These are phyloP conservation scores for Puccinia coronata DNA, from an alignment of 1,284 basidiomycete species.

Conservation along the genomic window DNA sequence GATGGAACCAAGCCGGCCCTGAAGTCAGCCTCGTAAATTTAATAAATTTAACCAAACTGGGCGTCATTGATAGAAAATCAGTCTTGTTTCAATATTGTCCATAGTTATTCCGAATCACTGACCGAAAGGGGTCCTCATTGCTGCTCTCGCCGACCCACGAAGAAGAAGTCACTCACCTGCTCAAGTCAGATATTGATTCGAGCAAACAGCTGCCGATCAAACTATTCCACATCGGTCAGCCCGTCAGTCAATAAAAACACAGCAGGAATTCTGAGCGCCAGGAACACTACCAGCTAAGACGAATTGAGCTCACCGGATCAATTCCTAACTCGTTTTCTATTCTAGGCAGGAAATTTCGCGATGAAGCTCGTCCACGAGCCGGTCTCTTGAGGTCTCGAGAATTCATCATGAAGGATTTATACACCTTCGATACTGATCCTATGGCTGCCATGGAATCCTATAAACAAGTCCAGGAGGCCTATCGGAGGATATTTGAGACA, in stretches of 20 bases:
- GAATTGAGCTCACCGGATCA: not conserved
- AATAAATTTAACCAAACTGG: not conserved
- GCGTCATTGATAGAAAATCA: not conserved
- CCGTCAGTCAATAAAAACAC: not conserved
- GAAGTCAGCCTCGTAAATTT: slow-evolving; percentile 51
- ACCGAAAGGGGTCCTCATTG: slow-evolving; percentile 56
- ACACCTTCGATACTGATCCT: slow-evolving; percentile 57
- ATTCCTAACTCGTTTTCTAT: too few species aligned
- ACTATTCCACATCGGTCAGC: slow-evolving; percentile 57
- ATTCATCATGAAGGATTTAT: slow-evolving; percentile 60
- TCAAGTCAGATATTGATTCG: slow-evolving; percentile 55
- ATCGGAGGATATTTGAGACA: too few species aligned
- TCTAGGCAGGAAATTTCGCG: slow-evolving; percentile 58
- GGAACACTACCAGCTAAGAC: too few species aligned
- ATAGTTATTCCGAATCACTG: slow-evolving; percentile 57
- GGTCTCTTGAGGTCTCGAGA: slow-evolving; percentile 59
- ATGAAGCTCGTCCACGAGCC: slow-evolving; percentile 59
- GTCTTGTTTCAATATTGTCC: not conserved
- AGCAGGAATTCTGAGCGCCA: too few species aligned
- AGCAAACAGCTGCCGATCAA: slow-evolving; percentile 56
- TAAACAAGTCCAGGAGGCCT: slow-evolving; percentile 56
- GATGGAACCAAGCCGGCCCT: slow-evolving; percentile 52
- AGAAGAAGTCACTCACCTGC: slow-evolving; percentile 59
- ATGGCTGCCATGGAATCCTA: slow-evolving; percentile 54
- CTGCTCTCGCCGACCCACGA: slow-evolving; percentile 60